phyloP scores from a whole-genome alignment of 2,329 filamentous ascomycete species.

The Colletotrichum sp. region DNA sequence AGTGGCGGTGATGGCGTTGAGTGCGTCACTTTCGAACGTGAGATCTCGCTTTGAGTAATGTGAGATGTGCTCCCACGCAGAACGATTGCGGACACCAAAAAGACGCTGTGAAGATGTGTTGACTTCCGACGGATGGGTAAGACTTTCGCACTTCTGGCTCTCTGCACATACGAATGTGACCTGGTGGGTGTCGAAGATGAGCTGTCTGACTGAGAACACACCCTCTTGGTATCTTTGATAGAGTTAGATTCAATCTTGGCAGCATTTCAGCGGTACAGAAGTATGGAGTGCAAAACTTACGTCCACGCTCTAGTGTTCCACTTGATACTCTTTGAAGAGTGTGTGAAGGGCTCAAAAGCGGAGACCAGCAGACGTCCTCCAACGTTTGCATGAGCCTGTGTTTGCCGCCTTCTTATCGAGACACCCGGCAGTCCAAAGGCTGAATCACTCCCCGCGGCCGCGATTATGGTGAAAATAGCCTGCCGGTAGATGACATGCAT shows the following conservation, averaged over 20 bases:
- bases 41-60: not conserved
- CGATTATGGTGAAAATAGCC: not conserved
- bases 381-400: not conserved
- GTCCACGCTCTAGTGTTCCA: not conserved
- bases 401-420: not conserved
- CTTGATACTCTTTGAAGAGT: fast-evolving
- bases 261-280: not conserved
- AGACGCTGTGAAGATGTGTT: not conserved
- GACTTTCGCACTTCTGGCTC: not conserved
- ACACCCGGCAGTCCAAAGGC: not conserved
- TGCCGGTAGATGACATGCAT: not conserved
- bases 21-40: not conserved
- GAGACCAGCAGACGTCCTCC: not conserved
- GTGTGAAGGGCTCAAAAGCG: not conserved
- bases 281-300: fast-evolving
- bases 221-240: not conserved
- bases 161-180: not conserved
- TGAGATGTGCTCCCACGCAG: not conserved
- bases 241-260: fast-evolving
- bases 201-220: not conserved
- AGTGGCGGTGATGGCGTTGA: not conserved
- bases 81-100: not conserved
- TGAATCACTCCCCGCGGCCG: fast-evolving
- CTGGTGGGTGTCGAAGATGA: not conserved
- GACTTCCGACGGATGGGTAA: not conserved